These are phyloP conservation scores for Xylaria longipes DNA, from an alignment of 495 filamentous ascomycete genomes.

Conservation along the genomic window DNA sequence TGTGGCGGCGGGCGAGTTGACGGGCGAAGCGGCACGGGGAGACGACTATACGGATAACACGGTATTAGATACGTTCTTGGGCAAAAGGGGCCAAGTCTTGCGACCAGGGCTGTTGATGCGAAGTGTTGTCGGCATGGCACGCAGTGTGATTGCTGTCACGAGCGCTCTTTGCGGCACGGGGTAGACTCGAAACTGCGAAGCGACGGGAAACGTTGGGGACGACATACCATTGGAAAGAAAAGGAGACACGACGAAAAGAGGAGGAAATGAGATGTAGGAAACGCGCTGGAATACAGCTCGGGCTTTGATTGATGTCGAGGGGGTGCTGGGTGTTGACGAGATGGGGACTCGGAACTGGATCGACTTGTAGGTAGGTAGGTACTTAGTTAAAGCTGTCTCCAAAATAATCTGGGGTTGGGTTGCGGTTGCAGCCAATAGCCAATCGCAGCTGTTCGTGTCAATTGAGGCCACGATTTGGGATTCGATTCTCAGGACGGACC, in stretches of 20 bases:
- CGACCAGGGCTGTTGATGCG: background rate
- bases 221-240: conserved; percentile 25
- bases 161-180: conserved; percentile 13
- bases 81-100: background rate
- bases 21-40: conserved; percentile 72
- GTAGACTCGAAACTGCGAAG: background rate
- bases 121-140: background rate
- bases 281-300: conserved; percentile 4
- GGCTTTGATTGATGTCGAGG: background rate
- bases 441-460: conserved; percentile 26
- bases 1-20: conserved; percentile 54
- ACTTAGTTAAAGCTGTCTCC: conserved; percentile 23
- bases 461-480: conserved; percentile 49
- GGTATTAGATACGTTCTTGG: background rate
- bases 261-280: background rate
- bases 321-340: conserved; percentile 7
- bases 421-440: too few species aligned
- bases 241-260: conserved; percentile 23
- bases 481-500: conserved; percentile 9
- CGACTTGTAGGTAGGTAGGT: too few species aligned
- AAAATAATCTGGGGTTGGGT: conserved; percentile 18
- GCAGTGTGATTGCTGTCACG: background rate
- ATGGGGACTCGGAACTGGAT: conserved; percentile 1
- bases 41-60: conserved; percentile 63
- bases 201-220: background rate